phyloP scores from a whole-genome alignment of 371 early-diverging fungal species.

The Actinomortierella ambigua region DNA sequence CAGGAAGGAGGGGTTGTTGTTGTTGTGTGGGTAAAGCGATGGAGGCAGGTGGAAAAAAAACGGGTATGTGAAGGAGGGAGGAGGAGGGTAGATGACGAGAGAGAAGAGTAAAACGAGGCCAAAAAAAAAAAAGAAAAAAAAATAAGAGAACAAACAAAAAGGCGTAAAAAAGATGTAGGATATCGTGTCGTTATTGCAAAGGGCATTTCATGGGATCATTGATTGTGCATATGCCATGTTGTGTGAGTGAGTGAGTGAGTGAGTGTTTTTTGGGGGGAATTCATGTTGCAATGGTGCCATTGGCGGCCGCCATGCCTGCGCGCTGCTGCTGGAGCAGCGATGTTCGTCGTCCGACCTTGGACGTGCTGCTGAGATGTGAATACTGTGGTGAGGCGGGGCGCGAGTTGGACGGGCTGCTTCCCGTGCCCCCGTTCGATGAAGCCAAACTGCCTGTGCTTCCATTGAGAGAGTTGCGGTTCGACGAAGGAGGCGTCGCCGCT shows the following conservation, averaged over 20 bases:
- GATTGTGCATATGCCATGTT: neutral
- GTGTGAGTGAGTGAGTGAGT: neutral
- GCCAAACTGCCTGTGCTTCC: constrained; percentile 14
- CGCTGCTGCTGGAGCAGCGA: too few relatives aligned
- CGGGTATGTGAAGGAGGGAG: neutral
- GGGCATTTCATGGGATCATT: neutral
- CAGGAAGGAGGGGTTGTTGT: too few relatives aligned
- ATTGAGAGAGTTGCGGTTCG: constrained; percentile 16
- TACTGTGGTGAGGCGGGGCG: too few relatives aligned
- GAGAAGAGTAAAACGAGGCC: neutral
- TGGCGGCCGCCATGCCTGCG: too few relatives aligned
- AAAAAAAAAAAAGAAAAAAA: neutral
- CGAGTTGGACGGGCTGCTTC: too few relatives aligned
- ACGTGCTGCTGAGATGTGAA: too few relatives aligned
- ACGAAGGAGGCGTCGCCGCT: constrained; percentile 17
- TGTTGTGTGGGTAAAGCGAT: too few relatives aligned
- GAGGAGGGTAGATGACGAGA: constrained; percentile 2
- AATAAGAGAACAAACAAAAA: constrained; percentile 3
- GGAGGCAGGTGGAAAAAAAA: neutral
- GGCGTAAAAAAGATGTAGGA: constrained; percentile 10
- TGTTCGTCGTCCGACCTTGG: too few relatives aligned
- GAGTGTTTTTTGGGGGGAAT: too few relatives aligned
- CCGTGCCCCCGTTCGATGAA: too few relatives aligned
- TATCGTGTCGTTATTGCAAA: neutral
- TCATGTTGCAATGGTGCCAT: too few relatives aligned